These are phyloP conservation scores for Solanum hybrid DNA, from an alignment of 305 asterid species.

Conservation along the genomic window DNA sequence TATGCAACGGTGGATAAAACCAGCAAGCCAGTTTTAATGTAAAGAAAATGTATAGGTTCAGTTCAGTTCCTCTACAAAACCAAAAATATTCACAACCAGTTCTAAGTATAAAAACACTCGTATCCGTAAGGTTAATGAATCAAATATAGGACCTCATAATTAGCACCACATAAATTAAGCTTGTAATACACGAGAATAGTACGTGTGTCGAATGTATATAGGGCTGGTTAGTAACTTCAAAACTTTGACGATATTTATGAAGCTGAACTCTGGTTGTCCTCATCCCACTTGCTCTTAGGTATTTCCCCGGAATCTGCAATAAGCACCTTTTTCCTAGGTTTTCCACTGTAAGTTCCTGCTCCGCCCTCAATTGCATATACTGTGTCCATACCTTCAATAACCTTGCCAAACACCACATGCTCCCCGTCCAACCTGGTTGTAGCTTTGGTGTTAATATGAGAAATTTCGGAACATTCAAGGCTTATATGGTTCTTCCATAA, in stretches of 20 bases:
- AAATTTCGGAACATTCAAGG: background rate
- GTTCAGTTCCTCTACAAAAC: background rate
- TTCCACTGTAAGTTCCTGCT: conserved; percentile 90
- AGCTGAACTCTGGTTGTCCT: conserved; percentile 27
- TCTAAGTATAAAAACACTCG: background rate
- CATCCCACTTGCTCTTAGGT: conserved; percentile 78
- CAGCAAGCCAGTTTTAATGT: background rate
- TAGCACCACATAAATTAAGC: background rate
- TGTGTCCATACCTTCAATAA: conserved; percentile 88
- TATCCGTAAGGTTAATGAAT: background rate
- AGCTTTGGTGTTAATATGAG: background rate
- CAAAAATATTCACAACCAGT: background rate
- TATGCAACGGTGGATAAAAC: background rate
- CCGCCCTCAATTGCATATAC: conserved; percentile 86
- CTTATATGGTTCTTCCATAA: background rate
- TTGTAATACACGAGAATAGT: background rate
- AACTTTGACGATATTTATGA: conserved; percentile 9
- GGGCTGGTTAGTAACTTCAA: background rate
- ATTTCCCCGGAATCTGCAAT: conserved; percentile 87
- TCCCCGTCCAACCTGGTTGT: conserved; percentile 83
- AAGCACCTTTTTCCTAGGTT: conserved; percentile 76
- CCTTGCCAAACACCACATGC: conserved; percentile 79
- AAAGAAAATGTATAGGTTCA: background rate
- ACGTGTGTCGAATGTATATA: background rate
- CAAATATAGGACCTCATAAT: background rate